Base-by-base conservation (phyloP, 257 asterid genomes). In the Knoxia roxburghii region DNA sequence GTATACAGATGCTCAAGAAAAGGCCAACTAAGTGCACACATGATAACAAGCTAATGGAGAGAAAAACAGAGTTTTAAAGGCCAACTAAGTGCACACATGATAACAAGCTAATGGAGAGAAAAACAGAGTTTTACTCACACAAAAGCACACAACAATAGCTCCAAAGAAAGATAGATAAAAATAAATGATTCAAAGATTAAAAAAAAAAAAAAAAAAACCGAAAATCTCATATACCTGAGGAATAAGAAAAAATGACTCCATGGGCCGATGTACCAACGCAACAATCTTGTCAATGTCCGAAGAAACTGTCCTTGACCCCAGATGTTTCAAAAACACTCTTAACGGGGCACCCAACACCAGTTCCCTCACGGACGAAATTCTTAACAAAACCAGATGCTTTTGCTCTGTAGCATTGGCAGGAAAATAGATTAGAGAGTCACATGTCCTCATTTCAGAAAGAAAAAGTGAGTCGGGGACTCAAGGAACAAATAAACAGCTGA, bases 291-390 rank as follows among this genome's bases (percentile, higher is more conserved):
- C 81, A 50, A 77, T 65, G 71, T 83, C 88, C 29, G 95, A 76
- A 75, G 82, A 83, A 61, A 72, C 77, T 59, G 83, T 77, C 84
- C 97, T 86, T 21, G 83, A 72, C 75, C 81, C 73, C 74, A 93
- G 89, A 58, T 84, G 94, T 74, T 82, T 93, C n/a, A 90, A 75
- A 78, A 86, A 61, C 21, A 78, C 95, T 81, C 92, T 85, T 75
- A 93, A 67, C 55, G 95, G 99, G 12, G 97, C 99, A 64, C 99
- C 96, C 77, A 83, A 81, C 40, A 93, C 99, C 60, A 90, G 86
- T 82, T 93, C 99, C 83, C 96, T 78, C 68, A 93, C 76, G 12
- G 99, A 90, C 72, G 96, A 91, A 83, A 90, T 79, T 88, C 84
- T 90, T 66, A 86, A 75, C 81, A 93, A 70, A 69, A 86, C 73